Percentiles rank a stretch among this genome's conserved stretches.
Conservation (phyloP, 305 asterid species). For the Rubia peregrina region DNA sequence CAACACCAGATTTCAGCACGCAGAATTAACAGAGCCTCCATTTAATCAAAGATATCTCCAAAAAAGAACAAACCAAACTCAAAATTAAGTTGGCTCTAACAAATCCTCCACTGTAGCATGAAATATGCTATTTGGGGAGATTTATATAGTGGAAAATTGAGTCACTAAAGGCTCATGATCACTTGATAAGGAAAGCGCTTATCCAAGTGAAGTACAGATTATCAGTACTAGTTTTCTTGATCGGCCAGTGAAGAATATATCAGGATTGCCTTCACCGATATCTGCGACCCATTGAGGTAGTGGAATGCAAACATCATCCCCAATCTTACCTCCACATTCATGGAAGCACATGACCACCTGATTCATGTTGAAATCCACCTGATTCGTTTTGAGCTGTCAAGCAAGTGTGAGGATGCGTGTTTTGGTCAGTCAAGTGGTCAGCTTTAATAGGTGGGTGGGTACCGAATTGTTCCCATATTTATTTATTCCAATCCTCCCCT, state of each 20-base stretch:
- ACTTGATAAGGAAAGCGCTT: background rate
- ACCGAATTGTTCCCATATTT: no score
- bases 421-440: no score
- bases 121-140: background rate
- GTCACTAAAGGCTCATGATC: background rate
- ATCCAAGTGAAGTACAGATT: constrained; percentile 1
- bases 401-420: no score
- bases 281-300: constrained; percentile 67
- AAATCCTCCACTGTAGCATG: background rate
- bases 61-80: background rate
- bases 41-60: background rate
- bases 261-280: constrained; percentile 53
- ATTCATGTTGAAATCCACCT: background rate
- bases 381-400: no score
- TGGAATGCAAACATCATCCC: constrained; percentile 64
- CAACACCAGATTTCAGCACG: constrained; percentile 28
- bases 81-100: background rate
- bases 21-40: background rate
- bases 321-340: constrained; percentile 66
- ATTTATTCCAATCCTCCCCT: no score
- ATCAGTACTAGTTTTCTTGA: constrained; percentile 27
- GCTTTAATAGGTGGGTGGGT: no score
- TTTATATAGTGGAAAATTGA: background rate
- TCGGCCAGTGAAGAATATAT: constrained; percentile 69
- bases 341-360: constrained; percentile 87